Evolutionary conservation across 257 asterid genomes (phyloP).

Genomic region (Solanum corneliomulleri): DNA sequence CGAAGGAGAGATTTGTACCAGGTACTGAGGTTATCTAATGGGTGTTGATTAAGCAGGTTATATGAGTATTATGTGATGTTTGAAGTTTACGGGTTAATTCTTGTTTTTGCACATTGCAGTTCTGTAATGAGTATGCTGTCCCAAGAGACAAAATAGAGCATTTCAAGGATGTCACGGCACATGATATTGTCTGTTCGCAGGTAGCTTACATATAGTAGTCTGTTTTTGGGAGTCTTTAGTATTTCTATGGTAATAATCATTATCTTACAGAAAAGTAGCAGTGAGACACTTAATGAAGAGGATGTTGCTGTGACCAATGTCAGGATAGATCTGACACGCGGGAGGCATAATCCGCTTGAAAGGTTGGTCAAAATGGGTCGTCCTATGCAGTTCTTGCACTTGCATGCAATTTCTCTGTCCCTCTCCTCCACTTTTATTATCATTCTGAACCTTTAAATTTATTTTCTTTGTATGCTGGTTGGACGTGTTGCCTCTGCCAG

Average conservation of each 20-base stretch:
- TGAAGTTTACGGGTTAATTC: background rate
- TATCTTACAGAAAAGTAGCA: constrained; percentile 43
- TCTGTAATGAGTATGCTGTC: constrained; percentile 86
- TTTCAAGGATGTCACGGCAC: constrained; percentile 74
- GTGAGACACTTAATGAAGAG: constrained; percentile 48
- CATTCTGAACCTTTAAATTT: background rate
- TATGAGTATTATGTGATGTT: background rate
- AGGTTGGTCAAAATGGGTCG: constrained; percentile 30
- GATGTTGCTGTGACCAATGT: constrained; percentile 84
- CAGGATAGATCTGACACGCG: constrained; percentile 75
- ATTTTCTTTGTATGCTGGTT: constrained; percentile 8
- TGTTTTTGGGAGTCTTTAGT: background rate
- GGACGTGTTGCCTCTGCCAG: constrained; percentile 35
- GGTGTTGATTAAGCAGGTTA: background rate
- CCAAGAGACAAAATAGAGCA: constrained; percentile 69
- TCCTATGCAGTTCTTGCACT: background rate
- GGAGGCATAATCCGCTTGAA: constrained; percentile 77
- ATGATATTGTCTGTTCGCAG: constrained; percentile 88
- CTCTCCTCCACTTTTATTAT: background rate
- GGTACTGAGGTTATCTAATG: constrained; percentile 25
- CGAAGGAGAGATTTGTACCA: constrained; percentile 81
- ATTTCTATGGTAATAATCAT: background rate
- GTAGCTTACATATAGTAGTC: constrained; percentile 16
- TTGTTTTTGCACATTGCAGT: constrained; percentile 26
- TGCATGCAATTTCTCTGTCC: background rate